These are phyloP conservation scores for Dryadomyces quercus-mongolicae DNA, from an alignment of 2,329 filamentous ascomycete genomes.

Conservation along the genomic window DNA sequence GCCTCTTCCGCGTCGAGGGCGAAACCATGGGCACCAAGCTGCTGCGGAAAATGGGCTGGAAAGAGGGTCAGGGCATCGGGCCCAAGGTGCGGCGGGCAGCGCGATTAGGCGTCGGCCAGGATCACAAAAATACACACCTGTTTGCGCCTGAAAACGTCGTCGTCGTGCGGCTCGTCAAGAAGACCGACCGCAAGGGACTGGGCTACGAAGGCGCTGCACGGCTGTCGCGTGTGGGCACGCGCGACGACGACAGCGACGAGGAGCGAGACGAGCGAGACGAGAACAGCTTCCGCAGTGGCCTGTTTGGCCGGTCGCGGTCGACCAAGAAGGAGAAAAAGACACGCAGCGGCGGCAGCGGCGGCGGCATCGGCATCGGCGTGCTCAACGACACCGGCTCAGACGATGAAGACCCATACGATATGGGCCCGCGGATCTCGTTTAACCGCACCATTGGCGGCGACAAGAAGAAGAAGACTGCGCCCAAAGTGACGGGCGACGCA, in stretches of 20 bases:
- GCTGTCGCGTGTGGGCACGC: conserved; percentile 25
- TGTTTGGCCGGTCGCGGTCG: conserved; percentile 14
- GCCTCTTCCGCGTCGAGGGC: conserved; percentile 58
- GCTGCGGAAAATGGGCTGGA: conserved; percentile 90
- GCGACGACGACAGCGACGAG: conserved; percentile 29
- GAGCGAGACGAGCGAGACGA: conserved; percentile 31
- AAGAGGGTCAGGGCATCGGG: conserved; percentile 83
- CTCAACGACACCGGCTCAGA: conserved; percentile 91
- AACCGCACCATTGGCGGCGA: conserved; percentile 70
- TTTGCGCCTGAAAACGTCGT: conserved; percentile 76
- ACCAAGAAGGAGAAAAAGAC: conserved; percentile 32
- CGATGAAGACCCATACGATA: conserved; percentile 86
- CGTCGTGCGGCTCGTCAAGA: conserved; percentile 54
- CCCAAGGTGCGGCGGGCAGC: conserved; percentile 70
- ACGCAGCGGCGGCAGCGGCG: conserved; percentile 27
- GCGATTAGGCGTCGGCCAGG: conserved; percentile 43
- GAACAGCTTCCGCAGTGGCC: neutral
- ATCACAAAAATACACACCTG: conserved; percentile 42
- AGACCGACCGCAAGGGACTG: conserved; percentile 58
- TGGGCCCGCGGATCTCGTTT: conserved; percentile 83
- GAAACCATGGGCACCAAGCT: conserved; percentile 82
- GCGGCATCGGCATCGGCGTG: conserved; percentile 69
- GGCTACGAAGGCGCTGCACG: conserved; percentile 51
- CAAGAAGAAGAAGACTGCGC: conserved; percentile 64
- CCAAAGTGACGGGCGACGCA: neutral